These are phyloP conservation scores for Diutina sp. DNA, from an alignment of 1,139 yeast genomes.

Conservation along the genomic window DNA sequence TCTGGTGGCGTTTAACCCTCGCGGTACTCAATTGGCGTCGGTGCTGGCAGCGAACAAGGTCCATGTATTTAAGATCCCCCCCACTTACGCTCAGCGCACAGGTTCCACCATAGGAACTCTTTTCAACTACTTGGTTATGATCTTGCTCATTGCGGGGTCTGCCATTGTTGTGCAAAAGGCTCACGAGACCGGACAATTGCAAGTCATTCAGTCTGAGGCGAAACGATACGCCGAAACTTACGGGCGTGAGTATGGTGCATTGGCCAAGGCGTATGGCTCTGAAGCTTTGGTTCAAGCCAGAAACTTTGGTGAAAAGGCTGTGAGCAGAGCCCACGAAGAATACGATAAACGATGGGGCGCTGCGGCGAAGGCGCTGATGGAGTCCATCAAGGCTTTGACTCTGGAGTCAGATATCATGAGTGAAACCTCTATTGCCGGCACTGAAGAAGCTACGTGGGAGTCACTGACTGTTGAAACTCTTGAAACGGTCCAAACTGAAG, in stretches of 20 bases:
- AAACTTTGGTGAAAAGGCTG: conserved; percentile 10
- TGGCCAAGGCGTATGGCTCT: conserved; percentile 11
- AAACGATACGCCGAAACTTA: neutral
- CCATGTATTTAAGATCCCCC: conserved; percentile 48
- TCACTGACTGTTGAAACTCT: neutral
- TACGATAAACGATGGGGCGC: neutral
- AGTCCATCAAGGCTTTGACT: neutral
- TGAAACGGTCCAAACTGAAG: neutral
- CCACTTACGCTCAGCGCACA: conserved; percentile 27
- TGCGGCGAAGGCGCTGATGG: neutral
- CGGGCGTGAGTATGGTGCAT: conserved; percentile 6
- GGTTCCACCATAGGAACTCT: conserved; percentile 30
- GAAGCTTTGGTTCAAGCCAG: conserved; percentile 15
- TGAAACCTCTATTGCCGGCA: neutral
- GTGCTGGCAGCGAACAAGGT: conserved; percentile 75
- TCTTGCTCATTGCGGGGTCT: conserved; percentile 33
- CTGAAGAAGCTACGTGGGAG: neutral
- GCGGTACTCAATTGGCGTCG: conserved; percentile 58
- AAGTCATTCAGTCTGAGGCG: neutral
- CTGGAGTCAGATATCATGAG: neutral
- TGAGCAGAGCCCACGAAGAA: neutral
- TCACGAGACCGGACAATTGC: conserved; percentile 20
- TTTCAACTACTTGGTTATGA: conserved; percentile 24
- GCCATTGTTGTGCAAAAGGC: conserved; percentile 30
- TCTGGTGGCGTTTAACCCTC: conserved; percentile 54